Conservation (phyloP, 768 basidiomycete species). For the Phlebiopsis gigantea region DNA sequence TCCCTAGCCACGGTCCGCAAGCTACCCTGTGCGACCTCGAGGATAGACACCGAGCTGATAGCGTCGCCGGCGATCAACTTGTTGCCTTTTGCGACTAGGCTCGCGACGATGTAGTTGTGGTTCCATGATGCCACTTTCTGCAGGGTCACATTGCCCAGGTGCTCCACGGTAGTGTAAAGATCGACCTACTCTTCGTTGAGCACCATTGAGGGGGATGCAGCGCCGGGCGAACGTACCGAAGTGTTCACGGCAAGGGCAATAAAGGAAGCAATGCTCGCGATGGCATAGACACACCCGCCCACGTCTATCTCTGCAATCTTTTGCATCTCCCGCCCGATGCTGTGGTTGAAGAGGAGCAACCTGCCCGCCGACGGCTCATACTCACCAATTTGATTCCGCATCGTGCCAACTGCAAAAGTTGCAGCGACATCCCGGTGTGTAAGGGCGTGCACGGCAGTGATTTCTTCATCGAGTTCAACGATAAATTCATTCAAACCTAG, state of each 20-base stretch:
- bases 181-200: slow-evolving; percentile 15
- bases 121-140: slow-evolving; percentile 57
- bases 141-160: slow-evolving; percentile 36
- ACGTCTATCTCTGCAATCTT: slow-evolving; percentile 41
- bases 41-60: slow-evolving; percentile 70
- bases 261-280: slow-evolving; percentile 42
- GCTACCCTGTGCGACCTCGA: slow-evolving; percentile 42
- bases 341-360: slow-evolving; percentile 47
- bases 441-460: slow-evolving; percentile 45
- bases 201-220: neutral
- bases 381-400: slow-evolving; percentile 24
- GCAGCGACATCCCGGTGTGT: neutral
- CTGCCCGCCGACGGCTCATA: slow-evolving; percentile 44
- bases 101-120: slow-evolving; percentile 76
- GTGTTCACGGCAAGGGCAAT: slow-evolving; percentile 74
- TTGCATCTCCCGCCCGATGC: slow-evolving; percentile 19
- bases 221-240: slow-evolving; percentile 44
- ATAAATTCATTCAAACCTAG: slow-evolving; percentile 43
- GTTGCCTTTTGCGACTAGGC: slow-evolving; percentile 50
- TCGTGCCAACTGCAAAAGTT: slow-evolving; percentile 37
- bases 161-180: slow-evolving; percentile 39
- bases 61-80: slow-evolving; percentile 72
- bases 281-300: slow-evolving; percentile 64
- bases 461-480: slow-evolving; percentile 53
- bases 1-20: slow-evolving; percentile 53